Conservation (phyloP, 768 basidiomycete genomes). For the Agaricus sinodeliciosus region DNA sequence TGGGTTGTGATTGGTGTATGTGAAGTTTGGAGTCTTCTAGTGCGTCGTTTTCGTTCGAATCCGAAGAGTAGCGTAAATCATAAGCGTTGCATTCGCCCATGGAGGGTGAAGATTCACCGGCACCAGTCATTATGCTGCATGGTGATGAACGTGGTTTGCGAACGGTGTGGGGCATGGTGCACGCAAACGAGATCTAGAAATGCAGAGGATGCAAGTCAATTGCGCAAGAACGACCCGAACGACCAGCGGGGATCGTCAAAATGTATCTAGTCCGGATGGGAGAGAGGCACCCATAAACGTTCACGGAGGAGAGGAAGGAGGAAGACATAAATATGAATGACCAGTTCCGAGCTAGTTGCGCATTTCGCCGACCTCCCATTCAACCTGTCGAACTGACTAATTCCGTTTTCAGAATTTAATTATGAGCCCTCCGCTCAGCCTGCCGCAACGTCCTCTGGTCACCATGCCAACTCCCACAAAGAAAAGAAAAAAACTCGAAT, state of each 20-base stretch:
- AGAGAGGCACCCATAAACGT: neutral
- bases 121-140: neutral
- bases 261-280: neutral
- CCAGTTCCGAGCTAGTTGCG: too few relatives aligned
- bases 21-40: neutral
- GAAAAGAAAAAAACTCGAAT: too few relatives aligned
- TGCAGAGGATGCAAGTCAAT: conserved; percentile 12
- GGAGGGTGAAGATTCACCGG: neutral
- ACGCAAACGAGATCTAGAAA: neutral
- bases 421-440: neutral
- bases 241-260: conserved; percentile 9
- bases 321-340: neutral
- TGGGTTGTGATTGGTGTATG: neutral
- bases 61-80: neutral
- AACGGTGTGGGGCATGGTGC: neutral
- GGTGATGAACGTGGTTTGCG: neutral
- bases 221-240: conserved; percentile 4
- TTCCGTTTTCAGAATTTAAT: neutral
- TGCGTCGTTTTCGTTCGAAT: neutral
- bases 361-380: neutral
- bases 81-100: neutral
- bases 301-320: neutral
- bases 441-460: neutral
- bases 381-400: neutral
- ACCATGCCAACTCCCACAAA: neutral